Conservation (phyloP, 257 asterid genomes). For the Fraxinus quadrangulata region DNA sequence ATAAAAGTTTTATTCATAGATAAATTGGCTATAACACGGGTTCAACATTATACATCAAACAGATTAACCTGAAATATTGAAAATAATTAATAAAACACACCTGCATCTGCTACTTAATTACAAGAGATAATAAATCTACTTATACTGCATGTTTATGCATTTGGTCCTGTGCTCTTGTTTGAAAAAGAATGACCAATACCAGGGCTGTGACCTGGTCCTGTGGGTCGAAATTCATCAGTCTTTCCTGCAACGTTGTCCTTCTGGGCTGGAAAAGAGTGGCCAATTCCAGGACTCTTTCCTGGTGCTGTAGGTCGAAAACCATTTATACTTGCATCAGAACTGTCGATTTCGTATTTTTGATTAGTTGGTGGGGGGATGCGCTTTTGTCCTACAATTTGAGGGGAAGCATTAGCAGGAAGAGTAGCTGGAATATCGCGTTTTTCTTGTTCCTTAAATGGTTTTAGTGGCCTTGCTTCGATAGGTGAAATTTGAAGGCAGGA, state of each 20-base stretch:
- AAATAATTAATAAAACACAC: not conserved
- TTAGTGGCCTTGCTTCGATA: constrained; percentile 51
- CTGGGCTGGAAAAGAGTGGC: constrained; percentile 41
- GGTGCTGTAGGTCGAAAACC: constrained; percentile 48
- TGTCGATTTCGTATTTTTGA: constrained; percentile 10
- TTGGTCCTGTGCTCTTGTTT: constrained; percentile 30
- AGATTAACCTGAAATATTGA: not conserved
- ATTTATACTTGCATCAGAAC: constrained; percentile 16
- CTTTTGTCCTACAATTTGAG: not conserved
- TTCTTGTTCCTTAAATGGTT: constrained; percentile 22
- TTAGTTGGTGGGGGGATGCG: constrained; percentile 21
- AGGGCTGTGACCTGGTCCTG: constrained; percentile 58
- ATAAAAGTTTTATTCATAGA: not conserved
- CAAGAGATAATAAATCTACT: constrained; percentile 15
- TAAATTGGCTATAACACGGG: constrained; percentile 1
- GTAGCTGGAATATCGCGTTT: constrained; percentile 10
- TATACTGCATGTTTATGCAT: constrained; percentile 30
- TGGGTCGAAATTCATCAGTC: constrained; percentile 41
- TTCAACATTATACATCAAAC: constrained; percentile 16
- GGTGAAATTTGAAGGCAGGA: constrained; percentile 28
- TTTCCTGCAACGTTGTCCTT: constrained; percentile 20
- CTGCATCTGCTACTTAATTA: constrained; percentile 24
- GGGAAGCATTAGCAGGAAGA: not conserved
- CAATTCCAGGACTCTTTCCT: constrained; percentile 75
- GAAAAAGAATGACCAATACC: constrained; percentile 59